Evolutionary conservation across 116 monocot genomes (phyloP), one percentile per base, ranked within the genome.

Genomic region (Papilionanthe hybrid): DNA sequence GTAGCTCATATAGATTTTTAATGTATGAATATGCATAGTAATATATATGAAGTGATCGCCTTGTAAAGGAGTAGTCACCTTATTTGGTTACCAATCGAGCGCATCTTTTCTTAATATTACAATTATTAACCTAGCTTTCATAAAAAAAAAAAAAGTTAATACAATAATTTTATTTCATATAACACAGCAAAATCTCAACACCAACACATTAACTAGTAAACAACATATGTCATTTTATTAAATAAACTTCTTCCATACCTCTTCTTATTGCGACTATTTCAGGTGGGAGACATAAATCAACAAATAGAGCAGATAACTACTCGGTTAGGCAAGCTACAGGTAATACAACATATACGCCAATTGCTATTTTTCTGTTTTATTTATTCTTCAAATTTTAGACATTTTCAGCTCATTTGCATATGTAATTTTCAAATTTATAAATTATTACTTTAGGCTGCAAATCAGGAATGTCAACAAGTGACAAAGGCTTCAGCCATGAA

Each of bases 401-500:
- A 69, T 73, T 44, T 17, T 12, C 19, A 41, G 42, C 30, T 32
- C 72, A 72, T 72, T 1, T 32, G 44, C 19, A 7, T 5, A 44
- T 43, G 19, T n/a, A 22, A 44, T 44, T 73, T 44, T 22, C 20
- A 74, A 5, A 23, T 72, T 63, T 28, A 72, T 56, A 28, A 12
- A 73, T 57, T 37, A 44, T 60, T 9, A 76, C 55, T 1, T 50
- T 77, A 94, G 94, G 83, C 86, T 55, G 76, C 85, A 80, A 90
- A 91, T 78, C 80, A 88, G 29, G 86, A 86, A 78, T 77, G 83
- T 10, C 74, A 86, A 66, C 79, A 75, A 9, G 83, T 82, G 23
- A 94, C 94, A 43, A 92, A 87, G 74, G 92, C 92, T 48, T 92
- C 90, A 41, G 76, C 79, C 18, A 90, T 90, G 86, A 90, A 90